Conservation (phyloP, 2,329 filamentous ascomycete species). For the Cercospora zeina region DNA sequence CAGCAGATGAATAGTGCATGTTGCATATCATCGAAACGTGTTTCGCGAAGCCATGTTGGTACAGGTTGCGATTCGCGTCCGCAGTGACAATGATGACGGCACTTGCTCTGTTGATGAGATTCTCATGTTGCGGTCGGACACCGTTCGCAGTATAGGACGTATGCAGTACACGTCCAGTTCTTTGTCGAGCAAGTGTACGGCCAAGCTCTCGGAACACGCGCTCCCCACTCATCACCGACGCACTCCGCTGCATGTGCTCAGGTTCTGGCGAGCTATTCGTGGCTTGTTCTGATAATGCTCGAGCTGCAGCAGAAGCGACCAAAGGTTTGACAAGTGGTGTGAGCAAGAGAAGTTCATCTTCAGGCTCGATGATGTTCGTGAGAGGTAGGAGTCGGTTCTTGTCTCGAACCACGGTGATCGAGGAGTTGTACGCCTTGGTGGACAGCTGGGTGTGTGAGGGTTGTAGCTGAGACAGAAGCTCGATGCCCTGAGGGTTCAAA, state of each 20-base stretch:
- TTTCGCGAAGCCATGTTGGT: constrained; percentile 92
- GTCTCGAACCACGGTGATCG: constrained; percentile 89
- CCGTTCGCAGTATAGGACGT: constrained; percentile 95
- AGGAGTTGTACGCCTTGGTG: constrained; percentile 82
- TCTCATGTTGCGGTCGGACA: constrained; percentile 88
- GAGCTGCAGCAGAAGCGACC: constrained; percentile 82
- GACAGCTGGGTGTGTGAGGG: constrained; percentile 79
- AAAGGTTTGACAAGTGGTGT: constrained; percentile 88
- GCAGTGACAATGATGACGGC: constrained; percentile 89
- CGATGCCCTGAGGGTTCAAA: constrained; percentile 78
- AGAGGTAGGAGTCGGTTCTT: constrained; percentile 82
- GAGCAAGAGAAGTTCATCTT: constrained; percentile 84
- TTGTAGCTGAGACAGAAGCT: constrained; percentile 75
- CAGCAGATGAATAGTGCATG: constrained; percentile 68
- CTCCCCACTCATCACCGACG: constrained; percentile 83
- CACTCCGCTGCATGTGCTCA: constrained; percentile 57
- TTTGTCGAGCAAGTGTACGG: constrained; percentile 78
- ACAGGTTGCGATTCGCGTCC: constrained; percentile 89
- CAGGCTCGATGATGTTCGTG: constrained; percentile 74
- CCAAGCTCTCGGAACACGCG: constrained; percentile 89
- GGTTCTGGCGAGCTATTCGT: constrained; percentile 59
- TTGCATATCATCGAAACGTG: constrained; percentile 95
- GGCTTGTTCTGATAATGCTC: constrained; percentile 64
- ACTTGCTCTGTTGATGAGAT: constrained; percentile 82
- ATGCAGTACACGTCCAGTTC: constrained; percentile 83